A percentile compares a stretch with the other conserved stretches of the same genome.
Evolutionary conservation across 345 rosid genomes (phyloP).

Genomic region (Heritiera fomes): DNA sequence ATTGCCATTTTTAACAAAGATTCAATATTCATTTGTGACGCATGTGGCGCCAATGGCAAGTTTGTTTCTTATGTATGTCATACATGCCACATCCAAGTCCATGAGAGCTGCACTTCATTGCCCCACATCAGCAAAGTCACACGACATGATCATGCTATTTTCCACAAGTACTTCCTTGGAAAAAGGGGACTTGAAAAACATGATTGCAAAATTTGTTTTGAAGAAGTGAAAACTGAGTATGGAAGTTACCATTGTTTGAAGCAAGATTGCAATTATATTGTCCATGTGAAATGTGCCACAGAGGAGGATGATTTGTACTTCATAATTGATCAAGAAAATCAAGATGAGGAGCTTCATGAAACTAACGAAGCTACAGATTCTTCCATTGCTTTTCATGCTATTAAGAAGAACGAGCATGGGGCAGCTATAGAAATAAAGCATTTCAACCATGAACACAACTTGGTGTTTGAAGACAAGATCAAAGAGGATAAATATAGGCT

Average conservation of each 20-base stretch:
- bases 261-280: slow-evolving; percentile 14
- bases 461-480: no score
- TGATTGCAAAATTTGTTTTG: slow-evolving; percentile 18
- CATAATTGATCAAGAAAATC: slow-evolving; percentile 13
- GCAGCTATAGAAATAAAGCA: no score
- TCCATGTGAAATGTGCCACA: slow-evolving; percentile 25
- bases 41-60: slow-evolving; percentile 20
- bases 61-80: slow-evolving; percentile 12
- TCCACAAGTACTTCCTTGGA: slow-evolving; percentile 7
- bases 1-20: neutral
- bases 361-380: no score
- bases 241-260: slow-evolving; percentile 23
- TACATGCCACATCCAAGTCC: slow-evolving; percentile 5
- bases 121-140: neutral
- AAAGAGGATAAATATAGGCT: no score
- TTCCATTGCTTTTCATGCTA: no score
- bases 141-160: slow-evolving; percentile 7
- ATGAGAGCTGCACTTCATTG: neutral
- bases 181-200: neutral
- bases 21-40: slow-evolving; percentile 19
- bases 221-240: slow-evolving; percentile 4
- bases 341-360: neutral
- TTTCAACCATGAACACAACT: no score
- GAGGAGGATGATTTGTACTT: slow-evolving; percentile 20
- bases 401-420: no score